Evolutionary conservation across 1,284 basidiomycete species (phyloP), one percentile per base, ranked within the genome.

Genomic region (Irpex rosettiformis): DNA sequence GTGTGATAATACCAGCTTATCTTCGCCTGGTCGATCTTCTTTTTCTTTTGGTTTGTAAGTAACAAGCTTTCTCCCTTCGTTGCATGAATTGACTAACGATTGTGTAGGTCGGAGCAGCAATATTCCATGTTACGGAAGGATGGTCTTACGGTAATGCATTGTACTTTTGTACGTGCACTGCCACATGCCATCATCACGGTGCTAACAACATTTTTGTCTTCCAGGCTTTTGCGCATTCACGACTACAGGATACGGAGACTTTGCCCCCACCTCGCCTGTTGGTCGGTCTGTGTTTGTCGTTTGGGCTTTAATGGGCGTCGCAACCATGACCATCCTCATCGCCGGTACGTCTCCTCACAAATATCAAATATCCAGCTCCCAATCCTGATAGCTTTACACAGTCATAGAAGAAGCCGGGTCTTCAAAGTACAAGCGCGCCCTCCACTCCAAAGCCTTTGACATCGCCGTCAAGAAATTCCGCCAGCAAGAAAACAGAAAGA

Each of bases 221-320:
- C 13, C 6, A 73, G 72, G 68, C 47, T 69, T 86, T 65, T 74
- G 86, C 40, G 70, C 85, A 7, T 89, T 89, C 70, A 81, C 81
- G 0, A 88, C 85, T 0, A 81, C 88, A 22, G 88, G 90, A 2
- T 91, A 87, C 66, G 88, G 90, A 6, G 89, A 93, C 64, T 76
- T 79, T 30, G 67, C 79, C 0, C 89, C 88, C 0, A 69, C 71
- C 43, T 85, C 86, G 0, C 80, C 85, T 11, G 81, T 86, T 4
- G 91, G 91, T 2, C 80, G 89, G 24, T 84, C 86, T 4, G 79
- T 94, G 52, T 94, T 94, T 70, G 82, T 93, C 55, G 82, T 86
- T 6, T 94, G 92, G 92, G 88, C 90, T 0, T 71, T 94, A 48
- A 72, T 90, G 7, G 90, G 90, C 22, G 86, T 93, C 18, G 88